Evolutionary conservation across 2,329 filamentous ascomycete genomes (phyloP).

Genomic region (Phymatotrichopsis omnivora): DNA sequence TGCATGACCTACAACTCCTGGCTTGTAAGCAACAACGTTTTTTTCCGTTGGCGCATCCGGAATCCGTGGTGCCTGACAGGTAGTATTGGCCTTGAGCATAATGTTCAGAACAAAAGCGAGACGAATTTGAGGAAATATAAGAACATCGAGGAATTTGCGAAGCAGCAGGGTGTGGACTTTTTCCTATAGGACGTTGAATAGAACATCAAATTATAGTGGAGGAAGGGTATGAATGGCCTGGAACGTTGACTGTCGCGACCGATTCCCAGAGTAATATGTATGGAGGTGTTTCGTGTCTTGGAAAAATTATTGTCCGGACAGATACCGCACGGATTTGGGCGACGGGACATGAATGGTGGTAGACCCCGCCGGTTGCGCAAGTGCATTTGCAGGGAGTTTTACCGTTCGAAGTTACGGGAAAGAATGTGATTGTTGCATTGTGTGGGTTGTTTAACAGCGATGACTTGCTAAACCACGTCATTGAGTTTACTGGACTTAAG

Average conservation of each 20-base stretch:
- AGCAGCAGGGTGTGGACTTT: slow-evolving; percentile 64
- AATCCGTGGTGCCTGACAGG: slow-evolving; percentile 59
- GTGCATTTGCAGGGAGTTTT: slow-evolving; percentile 66
- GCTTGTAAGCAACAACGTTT: slow-evolving; percentile 69
- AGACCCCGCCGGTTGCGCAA: slow-evolving; percentile 73
- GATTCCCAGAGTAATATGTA: slow-evolving; percentile 77
- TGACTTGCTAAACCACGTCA: slow-evolving; percentile 80
- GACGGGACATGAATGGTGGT: slow-evolving; percentile 76
- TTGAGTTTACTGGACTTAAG: slow-evolving; percentile 76
- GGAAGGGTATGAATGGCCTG: slow-evolving; percentile 74
- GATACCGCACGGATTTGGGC: slow-evolving; percentile 82
- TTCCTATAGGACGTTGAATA: slow-evolving; percentile 68
- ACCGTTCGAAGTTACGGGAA: slow-evolving; percentile 73
- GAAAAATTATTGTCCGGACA: slow-evolving; percentile 73
- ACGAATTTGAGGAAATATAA: slow-evolving; percentile 73
- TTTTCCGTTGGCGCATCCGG: slow-evolving; percentile 70
- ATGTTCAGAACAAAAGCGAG: slow-evolving; percentile 73
- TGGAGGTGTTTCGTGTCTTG: slow-evolving; percentile 65
- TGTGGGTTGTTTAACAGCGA: slow-evolving; percentile 78
- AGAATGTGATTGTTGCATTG: slow-evolving; percentile 86
- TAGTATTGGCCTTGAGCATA: slow-evolving; percentile 83
- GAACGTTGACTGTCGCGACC: slow-evolving; percentile 68
- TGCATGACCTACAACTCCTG: slow-evolving; percentile 82
- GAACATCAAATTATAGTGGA: slow-evolving; percentile 91
- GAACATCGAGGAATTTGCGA: slow-evolving; percentile 72